Evolutionary conservation across 2,329 filamentous ascomycete species (phyloP), one percentile per base, ranked within the genome.

Genomic region (Sporothrix humicola): DNA sequence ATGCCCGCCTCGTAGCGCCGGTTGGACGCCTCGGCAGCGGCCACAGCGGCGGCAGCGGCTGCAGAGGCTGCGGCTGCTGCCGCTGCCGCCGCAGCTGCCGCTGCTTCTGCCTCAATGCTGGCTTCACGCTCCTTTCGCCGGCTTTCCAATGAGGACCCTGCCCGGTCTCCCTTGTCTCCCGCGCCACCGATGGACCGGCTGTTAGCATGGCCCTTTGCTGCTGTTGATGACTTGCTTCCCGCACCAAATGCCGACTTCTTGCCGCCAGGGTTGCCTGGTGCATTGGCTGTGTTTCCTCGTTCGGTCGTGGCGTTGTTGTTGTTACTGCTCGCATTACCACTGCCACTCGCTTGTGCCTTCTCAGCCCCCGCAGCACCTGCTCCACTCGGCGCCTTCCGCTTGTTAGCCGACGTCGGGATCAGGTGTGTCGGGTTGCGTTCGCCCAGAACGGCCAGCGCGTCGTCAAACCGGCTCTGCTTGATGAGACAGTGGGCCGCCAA

Each of bases 341-440:
- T 44, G 17, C 13, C 20, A 26, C 50, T 59, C 3, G 23, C 7
- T 15, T 68, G 65, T 52, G 23, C 58, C 12, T 26, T 56, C 8
- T 37, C 70, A 17, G n/a, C 31, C 23, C 72, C 76, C 2, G 56
- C 70, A 15, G 73, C 73, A 78, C 93, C 70, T 42, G 50, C 70
- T 13, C 63, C 70, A 42, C 73, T 72, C 42, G 73, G 73, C 12
- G 92, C 84, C 81, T 96, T 96, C 75, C 93, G 89, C 77, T 85
- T 88, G 78, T 89, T 91, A 4, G 82, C 81, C 10, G 87, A 85
- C 69, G 89, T 91, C 56, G 88, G 85, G 77, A 97, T 92, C 66
- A 98, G 88, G 80, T 98, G 94, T 2, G 90, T 92, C n/a, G 95
- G 95, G 78, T 97, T 98, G 78, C 94, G 93, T 79, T 99, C 95